These are phyloP conservation scores for Pleurotus sapidus DNA, from an alignment of 768 basidiomycete species.

Conservation along the genomic window DNA sequence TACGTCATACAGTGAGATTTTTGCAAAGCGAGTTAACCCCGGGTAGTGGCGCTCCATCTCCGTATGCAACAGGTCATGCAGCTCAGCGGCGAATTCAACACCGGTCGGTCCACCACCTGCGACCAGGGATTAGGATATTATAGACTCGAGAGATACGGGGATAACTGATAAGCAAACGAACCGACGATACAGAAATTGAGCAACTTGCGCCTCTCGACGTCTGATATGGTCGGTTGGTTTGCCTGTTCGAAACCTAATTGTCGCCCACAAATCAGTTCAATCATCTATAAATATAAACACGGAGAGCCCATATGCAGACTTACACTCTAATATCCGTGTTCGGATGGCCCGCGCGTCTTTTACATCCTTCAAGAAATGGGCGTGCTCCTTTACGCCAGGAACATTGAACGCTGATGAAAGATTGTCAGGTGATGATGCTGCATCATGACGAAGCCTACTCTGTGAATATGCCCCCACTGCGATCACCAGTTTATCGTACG, in stretches of 20 bases:
- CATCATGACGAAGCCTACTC: conserved; percentile 41
- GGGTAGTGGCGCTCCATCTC: conserved; percentile 67
- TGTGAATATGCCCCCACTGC: conserved; percentile 85
- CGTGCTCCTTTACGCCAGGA: conserved; percentile 78
- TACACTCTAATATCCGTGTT: conserved; percentile 71
- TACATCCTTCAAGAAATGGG: conserved; percentile 80
- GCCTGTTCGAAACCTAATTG: conserved; percentile 78
- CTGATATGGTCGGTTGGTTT: conserved; percentile 73
- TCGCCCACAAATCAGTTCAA: not conserved
- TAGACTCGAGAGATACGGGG: too few species aligned
- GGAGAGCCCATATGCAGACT: conserved; percentile 47
- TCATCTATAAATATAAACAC: not conserved
- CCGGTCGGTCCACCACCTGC: conserved; percentile 76
- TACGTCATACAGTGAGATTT: conserved; percentile 81
- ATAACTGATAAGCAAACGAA: conserved; percentile 20
- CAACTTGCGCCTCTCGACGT: conserved; percentile 68
- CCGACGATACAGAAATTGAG: conserved; percentile 89
- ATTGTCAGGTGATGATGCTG: not conserved
- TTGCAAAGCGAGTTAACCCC: conserved; percentile 55
- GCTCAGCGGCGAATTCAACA: conserved; percentile 81
- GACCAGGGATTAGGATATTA: not conserved
- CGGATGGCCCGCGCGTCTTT: conserved; percentile 73
- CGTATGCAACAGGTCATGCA: conserved; percentile 71
- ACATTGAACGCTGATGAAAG: conserved; percentile 54
- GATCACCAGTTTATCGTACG: conserved; percentile 81